Base-by-base conservation (phyloP, 192 early-diverging fungal species). In the Rhizophagus prolifer region DNA sequence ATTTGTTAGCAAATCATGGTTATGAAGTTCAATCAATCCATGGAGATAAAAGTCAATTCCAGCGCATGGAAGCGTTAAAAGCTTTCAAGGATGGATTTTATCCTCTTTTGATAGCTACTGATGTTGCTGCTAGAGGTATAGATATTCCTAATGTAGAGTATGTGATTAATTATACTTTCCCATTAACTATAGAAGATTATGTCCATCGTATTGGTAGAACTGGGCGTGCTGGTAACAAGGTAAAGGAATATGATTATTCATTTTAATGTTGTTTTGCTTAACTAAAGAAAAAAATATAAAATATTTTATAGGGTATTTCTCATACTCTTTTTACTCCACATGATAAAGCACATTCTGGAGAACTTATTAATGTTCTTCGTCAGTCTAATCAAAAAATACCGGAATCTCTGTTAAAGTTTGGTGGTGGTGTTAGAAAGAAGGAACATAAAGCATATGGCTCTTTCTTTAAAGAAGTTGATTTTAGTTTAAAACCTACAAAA, bases 391-490 rank as follows among this genome's bases (percentile, higher is more conserved):
- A 94, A 86, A 75, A 83, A 41, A 93, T 99, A 30, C 97, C 96
- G 9, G 90, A 91, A 30, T 94, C 92, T 67, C 85, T 97, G 78
- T 83, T 96, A 74, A 95, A 95, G 86, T 97, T 97, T 86, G 96
- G 95, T 60, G 94, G 93, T 36, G 95, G 95, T 13, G 95, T 97
- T 79, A 98, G 97, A 86, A 96, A 95, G 88, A 98, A 99, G 92
- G 88, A 94, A 67, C 95, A 99, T 83, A 87, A 90, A 21, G 94
- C 93, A 70, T 99, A 97, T 70, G 97, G 97, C 69, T 95, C 95
- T 30, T 97, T 98, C 80, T 94, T 89, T 80, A 97, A 96, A 82
- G 95, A 97, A 47, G 81, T 98, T 38, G 96, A 94, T 72, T 86
- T 87, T 65, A 89, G 79, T 62, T 85, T 86, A 61, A 98, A 97